These are phyloP conservation scores for Noccaea caerulescens DNA, from an alignment of 345 rosid species.

Conservation along the genomic window DNA sequence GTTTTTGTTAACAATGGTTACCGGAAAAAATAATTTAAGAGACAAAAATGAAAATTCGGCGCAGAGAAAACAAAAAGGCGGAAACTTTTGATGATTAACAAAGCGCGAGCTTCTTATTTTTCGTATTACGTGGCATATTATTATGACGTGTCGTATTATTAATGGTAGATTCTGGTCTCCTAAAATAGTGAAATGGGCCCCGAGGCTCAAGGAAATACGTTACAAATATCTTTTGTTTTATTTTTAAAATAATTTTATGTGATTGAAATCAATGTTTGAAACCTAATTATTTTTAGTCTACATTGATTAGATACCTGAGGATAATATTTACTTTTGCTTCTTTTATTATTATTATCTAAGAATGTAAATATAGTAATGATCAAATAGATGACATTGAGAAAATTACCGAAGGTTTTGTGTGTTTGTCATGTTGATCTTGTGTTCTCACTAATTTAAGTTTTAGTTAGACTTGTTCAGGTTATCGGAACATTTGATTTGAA, in stretches of 20 bases:
- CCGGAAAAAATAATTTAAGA: neutral
- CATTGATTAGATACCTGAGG: neutral
- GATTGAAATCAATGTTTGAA: neutral
- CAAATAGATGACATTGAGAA: neutral
- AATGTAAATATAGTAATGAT: neutral
- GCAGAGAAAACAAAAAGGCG: slow-evolving; percentile 18
- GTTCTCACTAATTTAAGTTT: neutral
- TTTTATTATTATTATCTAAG: neutral
- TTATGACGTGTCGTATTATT: slow-evolving; percentile 11
- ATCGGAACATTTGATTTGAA: too few relatives aligned
- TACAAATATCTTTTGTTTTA: neutral
- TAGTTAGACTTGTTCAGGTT: neutral
- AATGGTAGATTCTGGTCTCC: slow-evolving; percentile 6
- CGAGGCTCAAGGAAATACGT: slow-evolving; percentile 32
- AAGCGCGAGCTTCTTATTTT: slow-evolving; percentile 20
- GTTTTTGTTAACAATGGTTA: slow-evolving; percentile 16
- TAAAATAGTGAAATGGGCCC: slow-evolving; percentile 29
- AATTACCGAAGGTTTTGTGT: too few relatives aligned
- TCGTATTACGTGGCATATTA: slow-evolving; percentile 25
- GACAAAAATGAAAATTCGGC: neutral
- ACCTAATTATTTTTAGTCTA: neutral
- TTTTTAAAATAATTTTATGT: neutral
- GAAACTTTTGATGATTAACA: slow-evolving; percentile 24
- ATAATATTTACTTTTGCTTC: neutral
- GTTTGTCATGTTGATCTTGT: neutral